Evolutionary conservation across 139 green algal genomes (phyloP), one percentile per base, ranked within the genome.

Genomic region (Diplosphaera chodatii): DNA sequence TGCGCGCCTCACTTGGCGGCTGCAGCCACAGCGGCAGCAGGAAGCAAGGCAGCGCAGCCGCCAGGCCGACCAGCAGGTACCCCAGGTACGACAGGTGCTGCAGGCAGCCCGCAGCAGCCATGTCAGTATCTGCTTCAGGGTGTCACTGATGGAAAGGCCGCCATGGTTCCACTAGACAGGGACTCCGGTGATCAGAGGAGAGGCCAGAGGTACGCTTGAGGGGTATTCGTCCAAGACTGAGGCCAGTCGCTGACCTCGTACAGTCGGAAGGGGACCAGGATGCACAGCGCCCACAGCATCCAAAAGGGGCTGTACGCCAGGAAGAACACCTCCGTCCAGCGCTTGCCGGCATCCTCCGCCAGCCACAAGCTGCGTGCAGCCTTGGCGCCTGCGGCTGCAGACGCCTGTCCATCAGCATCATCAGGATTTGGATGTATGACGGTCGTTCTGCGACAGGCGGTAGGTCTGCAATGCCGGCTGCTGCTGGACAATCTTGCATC

Each of bases 241-340:
- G 37, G 8, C 10, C 37, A 25, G 16, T 59, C 16, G 18, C 48
- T 25, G 56, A 97, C 92, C 82, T 98, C 91, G 68, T 95, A 98
- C 6, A 98, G 73, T 55, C 89, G 80, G 59, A 98, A 91, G 4
- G 89, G 88, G 28, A 98, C 94, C 16, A 98, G 69, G 32, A 98
- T 85, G 28, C 84, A 87, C 1, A 98, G 81, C 20, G 84, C 85
- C 89, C 87, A 96, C 0, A 83, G 72, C 48, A 98, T 98, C 94
- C 94, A 98, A 33, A 92, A 86, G 0, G 90, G 89, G 37, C 85
- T 93, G 85, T 98, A 98, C 0, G 67, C 70, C 22, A 98, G 82
- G 73, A 96, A 96, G 72, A 98, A 93, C 0, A 88, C 29, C 83
- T 98, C 94, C 1, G 85, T 87, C 90, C 92, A 96, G 21, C 93